Conservation (phyloP, 225 moss, liverwort and hornwort species). For the Climacium dendroides region DNA sequence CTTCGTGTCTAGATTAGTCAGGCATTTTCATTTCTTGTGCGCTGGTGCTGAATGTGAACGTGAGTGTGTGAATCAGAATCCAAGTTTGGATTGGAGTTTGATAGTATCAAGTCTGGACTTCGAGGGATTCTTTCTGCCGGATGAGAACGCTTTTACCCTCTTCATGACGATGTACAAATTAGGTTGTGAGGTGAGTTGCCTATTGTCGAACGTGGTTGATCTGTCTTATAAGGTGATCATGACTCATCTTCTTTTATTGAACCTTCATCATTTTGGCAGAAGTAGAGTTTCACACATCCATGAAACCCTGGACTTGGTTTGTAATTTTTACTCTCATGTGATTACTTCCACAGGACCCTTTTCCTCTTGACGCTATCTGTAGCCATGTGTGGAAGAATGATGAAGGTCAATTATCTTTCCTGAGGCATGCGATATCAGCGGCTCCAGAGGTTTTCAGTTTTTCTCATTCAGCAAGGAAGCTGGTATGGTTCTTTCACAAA, state of each 20-base stretch:
- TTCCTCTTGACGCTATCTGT: slow-evolving; percentile 68
- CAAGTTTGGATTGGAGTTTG: slow-evolving; percentile 59
- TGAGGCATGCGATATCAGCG: slow-evolving; percentile 66
- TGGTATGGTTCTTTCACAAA: slow-evolving; percentile 25
- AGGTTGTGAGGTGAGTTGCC: slow-evolving; percentile 30
- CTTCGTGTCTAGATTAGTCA: background rate
- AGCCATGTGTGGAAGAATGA: slow-evolving; percentile 72
- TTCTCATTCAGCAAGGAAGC: slow-evolving; percentile 60
- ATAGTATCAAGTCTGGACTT: slow-evolving; percentile 78
- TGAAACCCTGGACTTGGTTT: background rate
- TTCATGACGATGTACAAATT: slow-evolving; percentile 67
- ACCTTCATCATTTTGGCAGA: background rate
- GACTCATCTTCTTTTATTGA: background rate
- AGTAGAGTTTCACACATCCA: background rate
- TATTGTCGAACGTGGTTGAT: background rate
- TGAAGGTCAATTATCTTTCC: slow-evolving; percentile 82
- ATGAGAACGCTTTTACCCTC: slow-evolving; percentile 57
- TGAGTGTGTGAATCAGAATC: slow-evolving; percentile 31
- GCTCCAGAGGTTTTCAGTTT: slow-evolving; percentile 72
- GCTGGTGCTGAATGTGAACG: background rate
- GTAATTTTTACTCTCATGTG: background rate
- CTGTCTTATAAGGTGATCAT: background rate
- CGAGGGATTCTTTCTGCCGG: slow-evolving; percentile 77
- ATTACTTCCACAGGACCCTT: slow-evolving; percentile 55
- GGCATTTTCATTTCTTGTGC: background rate